Evolutionary conservation across 495 filamentous ascomycete species (phyloP).

Genomic region (Amphirosellinia nigrospora): DNA sequence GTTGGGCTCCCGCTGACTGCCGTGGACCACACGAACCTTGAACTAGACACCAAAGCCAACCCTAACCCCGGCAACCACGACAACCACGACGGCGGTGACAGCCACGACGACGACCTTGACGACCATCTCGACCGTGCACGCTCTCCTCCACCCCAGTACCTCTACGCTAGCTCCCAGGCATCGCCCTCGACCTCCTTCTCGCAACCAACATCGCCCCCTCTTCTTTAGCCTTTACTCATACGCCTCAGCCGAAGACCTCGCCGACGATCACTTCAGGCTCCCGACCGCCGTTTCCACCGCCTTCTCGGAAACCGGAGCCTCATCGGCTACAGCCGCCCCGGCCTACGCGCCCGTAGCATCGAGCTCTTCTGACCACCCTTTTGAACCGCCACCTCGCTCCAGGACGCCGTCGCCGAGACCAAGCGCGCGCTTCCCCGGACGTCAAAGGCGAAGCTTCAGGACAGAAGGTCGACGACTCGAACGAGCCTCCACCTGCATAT

Average conservation of each 20-base stretch:
- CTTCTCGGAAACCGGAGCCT: slow-evolving; percentile 60
- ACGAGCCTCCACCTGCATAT: slow-evolving; percentile 94
- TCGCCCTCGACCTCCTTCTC: slow-evolving; percentile 59
- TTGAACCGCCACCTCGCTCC: slow-evolving; percentile 47
- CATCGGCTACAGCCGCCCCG: slow-evolving; percentile 63
- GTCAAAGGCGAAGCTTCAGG: slow-evolving; percentile 73
- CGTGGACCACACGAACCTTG: slow-evolving; percentile 35
- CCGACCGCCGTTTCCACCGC: slow-evolving; percentile 51
- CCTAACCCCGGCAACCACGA: too few species aligned
- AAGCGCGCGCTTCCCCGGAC: slow-evolving; percentile 83
- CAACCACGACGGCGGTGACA: slow-evolving; percentile 24
- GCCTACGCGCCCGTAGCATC: slow-evolving; percentile 61
- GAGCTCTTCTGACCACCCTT: slow-evolving; percentile 48
- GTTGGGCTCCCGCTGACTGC: slow-evolving; percentile 49
- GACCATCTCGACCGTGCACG: slow-evolving; percentile 46
- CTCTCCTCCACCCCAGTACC: slow-evolving; percentile 68
- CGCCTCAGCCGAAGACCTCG: slow-evolving; percentile 40
- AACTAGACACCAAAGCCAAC: slow-evolving; percentile 35
- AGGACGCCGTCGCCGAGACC: slow-evolving; percentile 72
- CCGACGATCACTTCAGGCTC: slow-evolving; percentile 47
- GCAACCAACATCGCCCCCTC: slow-evolving; percentile 40
- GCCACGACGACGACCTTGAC: slow-evolving; percentile 54
- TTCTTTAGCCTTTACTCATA: slow-evolving; percentile 57
- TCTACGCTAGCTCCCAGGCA: slow-evolving; percentile 61
- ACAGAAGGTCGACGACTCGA: slow-evolving; percentile 71